Conservation (phyloP, 2,329 filamentous ascomycete genomes). For the Chrysosporium keratinophilum region DNA sequence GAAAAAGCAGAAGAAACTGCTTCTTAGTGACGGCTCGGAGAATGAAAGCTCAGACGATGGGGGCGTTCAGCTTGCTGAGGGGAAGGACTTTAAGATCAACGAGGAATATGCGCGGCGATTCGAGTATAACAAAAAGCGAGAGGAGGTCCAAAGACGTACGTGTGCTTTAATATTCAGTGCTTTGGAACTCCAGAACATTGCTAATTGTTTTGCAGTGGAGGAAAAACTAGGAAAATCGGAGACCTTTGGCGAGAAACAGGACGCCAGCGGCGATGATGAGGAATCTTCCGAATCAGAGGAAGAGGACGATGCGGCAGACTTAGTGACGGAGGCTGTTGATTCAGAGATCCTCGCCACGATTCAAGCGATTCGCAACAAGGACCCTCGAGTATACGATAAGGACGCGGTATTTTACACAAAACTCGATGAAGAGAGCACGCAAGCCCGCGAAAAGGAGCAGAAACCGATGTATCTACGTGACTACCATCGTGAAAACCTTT, state of each 20-base stretch:
- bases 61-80: conserved; percentile 22
- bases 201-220: conserved; percentile 52
- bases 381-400: conserved; percentile 80
- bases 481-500: conserved; percentile 84
- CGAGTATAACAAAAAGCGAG: conserved; percentile 94
- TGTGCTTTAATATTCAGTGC: neutral
- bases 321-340: conserved; percentile 77
- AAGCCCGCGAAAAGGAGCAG: conserved; percentile 51
- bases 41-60: conserved; percentile 34
- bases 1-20: conserved; percentile 33
- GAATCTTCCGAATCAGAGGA: conserved; percentile 59
- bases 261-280: conserved; percentile 35
- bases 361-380: conserved; percentile 77
- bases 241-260: conserved; percentile 20
- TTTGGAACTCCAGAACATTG: neutral
- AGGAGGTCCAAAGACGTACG: conserved; percentile 57
- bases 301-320: conserved; percentile 81
- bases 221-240: conserved; percentile 62
- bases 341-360: conserved; percentile 78
- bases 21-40: conserved; percentile 33
- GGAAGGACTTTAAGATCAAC: conserved; percentile 64
- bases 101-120: conserved; percentile 79
- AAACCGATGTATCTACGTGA: conserved; percentile 79
- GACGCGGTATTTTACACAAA: conserved; percentile 66
- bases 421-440: conserved; percentile 44